phyloP scores from a whole-genome alignment of 805 yeast genomes.

The Zygotorulaspora sp. region DNA sequence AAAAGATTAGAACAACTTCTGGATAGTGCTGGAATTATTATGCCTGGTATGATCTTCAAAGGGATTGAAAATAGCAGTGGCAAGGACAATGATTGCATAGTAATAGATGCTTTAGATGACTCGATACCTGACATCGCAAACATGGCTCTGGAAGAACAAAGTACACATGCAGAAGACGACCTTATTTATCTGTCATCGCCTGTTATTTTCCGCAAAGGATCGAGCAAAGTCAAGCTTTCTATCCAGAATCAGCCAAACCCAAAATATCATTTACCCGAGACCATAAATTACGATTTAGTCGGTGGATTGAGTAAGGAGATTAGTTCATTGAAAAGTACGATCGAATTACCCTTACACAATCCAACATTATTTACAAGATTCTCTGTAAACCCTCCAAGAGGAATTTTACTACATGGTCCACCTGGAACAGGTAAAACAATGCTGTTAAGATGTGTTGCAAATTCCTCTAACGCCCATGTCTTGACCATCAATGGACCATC shows the following conservation, averaged over 20 bases:
- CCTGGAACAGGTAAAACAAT: slow-evolving; percentile 97
- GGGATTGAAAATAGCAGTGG: slow-evolving; percentile 21
- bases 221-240: slow-evolving; percentile 28
- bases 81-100: slow-evolving; percentile 17
- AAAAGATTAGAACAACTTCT: slow-evolving; percentile 41
- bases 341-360: slow-evolving; percentile 73
- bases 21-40: slow-evolving; percentile 54
- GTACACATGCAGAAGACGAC: slow-evolving; percentile 11
- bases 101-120: slow-evolving; percentile 30
- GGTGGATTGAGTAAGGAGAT: slow-evolving; percentile 79
- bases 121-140: slow-evolving; percentile 39
- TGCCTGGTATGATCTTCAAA: slow-evolving; percentile 48
- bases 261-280: slow-evolving; percentile 44
- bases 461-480: slow-evolving; percentile 75
- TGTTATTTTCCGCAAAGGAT: slow-evolving; percentile 40
- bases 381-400: slow-evolving; percentile 90
- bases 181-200: slow-evolving; percentile 43
- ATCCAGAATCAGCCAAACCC: slow-evolving; percentile 28
- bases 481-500: slow-evolving; percentile 86
- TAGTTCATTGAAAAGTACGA: slow-evolving; percentile 53
- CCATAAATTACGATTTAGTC: slow-evolving; percentile 47
- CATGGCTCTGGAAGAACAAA: slow-evolving; percentile 33
- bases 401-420: slow-evolving; percentile 90
- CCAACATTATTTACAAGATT: slow-evolving; percentile 76
- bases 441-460: slow-evolving; percentile 77